Percentiles rank a stretch among this genome's conserved stretches.
phyloP scores from a whole-genome alignment of 768 basidiomycete genomes.

The Lenzites betulinus region DNA sequence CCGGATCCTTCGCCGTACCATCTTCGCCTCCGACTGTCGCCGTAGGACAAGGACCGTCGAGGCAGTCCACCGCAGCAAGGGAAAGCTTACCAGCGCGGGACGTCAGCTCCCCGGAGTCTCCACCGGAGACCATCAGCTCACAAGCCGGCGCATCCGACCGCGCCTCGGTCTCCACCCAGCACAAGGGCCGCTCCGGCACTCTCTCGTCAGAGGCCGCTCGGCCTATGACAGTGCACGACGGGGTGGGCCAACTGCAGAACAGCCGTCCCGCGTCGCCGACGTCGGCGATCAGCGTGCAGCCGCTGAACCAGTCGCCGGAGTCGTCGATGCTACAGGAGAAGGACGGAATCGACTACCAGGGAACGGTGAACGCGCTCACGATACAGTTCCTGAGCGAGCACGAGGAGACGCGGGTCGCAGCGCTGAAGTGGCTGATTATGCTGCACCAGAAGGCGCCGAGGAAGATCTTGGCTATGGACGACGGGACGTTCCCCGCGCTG shows the following conservation, averaged over 20 bases:
- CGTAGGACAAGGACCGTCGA: conserved; percentile 43
- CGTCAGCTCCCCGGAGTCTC: conserved; percentile 36
- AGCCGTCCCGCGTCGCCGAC: conserved; percentile 38
- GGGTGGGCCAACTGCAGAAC: conserved; percentile 16
- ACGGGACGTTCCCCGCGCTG: conserved; percentile 94
- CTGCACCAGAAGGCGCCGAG: conserved; percentile 96
- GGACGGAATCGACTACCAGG: conserved; percentile 89
- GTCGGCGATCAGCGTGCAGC: conserved; percentile 30
- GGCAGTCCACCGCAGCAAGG: conserved; percentile 47
- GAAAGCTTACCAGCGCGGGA: conserved; percentile 46
- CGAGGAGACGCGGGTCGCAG: conserved; percentile 94
- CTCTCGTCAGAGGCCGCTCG: conserved; percentile 11
- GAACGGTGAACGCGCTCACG: conserved; percentile 90
- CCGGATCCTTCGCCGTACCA: conserved; percentile 34
- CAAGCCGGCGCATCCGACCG: conserved; percentile 35
- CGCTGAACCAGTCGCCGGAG: conserved; percentile 29
- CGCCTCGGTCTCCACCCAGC: conserved; percentile 18
- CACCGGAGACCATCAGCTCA: conserved; percentile 31
- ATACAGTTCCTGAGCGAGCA: conserved; percentile 95
- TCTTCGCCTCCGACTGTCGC: conserved; percentile 58
- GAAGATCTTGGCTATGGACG: conserved; percentile 96
- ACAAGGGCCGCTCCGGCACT: conserved; percentile 12
- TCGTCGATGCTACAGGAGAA: conserved; percentile 45
- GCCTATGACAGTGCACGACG: conserved; percentile 8
- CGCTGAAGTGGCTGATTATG: conserved; percentile 98